Conservation (phyloP, 2,329 filamentous ascomycete species). For the Colletotrichum sp. region DNA sequence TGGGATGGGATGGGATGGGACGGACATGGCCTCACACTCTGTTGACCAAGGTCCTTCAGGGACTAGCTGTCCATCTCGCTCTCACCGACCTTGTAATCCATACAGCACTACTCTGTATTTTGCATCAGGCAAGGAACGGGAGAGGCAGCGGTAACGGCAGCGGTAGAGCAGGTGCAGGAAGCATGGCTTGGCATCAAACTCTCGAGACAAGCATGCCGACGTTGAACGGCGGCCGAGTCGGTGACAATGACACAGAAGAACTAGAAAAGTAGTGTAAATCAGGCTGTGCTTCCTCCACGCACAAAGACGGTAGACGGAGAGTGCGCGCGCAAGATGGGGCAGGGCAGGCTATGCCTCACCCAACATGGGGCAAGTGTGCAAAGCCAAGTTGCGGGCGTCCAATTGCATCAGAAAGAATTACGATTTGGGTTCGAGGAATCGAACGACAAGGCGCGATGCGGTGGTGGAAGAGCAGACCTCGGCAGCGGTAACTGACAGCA, state of each 20-base stretch:
- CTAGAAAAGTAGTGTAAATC: neutral
- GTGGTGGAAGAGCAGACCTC: neutral
- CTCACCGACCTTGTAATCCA: neutral
- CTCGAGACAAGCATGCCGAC: neutral
- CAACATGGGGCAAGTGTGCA: neutral
- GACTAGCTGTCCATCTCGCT: neutral
- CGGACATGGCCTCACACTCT: neutral
- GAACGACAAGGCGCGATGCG: neutral
- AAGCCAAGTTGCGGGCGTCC: neutral
- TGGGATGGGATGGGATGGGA: neutral
- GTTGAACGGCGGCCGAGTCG: neutral
- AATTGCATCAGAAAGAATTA: neutral
- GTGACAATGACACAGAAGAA: slow-evolving; percentile 8
- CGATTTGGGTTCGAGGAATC: neutral
- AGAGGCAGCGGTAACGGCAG: neutral
- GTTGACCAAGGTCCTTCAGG: neutral
- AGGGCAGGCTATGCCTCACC: neutral
- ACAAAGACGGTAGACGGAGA: neutral
- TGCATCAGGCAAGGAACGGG: neutral
- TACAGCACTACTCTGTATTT: neutral
- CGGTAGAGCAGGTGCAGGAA: neutral
- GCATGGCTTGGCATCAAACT: neutral
- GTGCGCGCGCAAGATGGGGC: neutral
- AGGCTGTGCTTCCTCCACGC: neutral
- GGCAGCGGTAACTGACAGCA: neutral